Evolutionary conservation across 176 grass and related monocot species (phyloP), one percentile per base, ranked within the genome.

Genomic region (barley (Hordeum vulgare)): DNA sequence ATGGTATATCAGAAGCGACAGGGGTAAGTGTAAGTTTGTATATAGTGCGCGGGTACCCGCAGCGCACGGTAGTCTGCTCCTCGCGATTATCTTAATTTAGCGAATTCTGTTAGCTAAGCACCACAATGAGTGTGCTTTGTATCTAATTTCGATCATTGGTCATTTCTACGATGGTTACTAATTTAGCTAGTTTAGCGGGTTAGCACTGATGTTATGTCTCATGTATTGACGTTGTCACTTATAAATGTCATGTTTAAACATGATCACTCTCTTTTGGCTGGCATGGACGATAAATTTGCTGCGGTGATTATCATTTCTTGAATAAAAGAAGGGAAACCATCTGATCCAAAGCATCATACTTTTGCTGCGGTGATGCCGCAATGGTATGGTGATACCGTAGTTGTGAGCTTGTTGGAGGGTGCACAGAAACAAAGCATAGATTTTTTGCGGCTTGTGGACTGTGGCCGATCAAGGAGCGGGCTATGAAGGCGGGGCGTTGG

Each of bases 31-130:
- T 49, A 33, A 42, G 18, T 31, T 58, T 90, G 85, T 90, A 80
- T 6, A 90, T 90, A 56, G 53, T 89, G 71, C 37, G 23, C 66
- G 80, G 33, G 60, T 51, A 26, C 81, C 74, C n/a, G n/a, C 18
- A 83, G 36, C 61, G 42, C 51, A 34, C 65, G 35, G 47, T 75
- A 24, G 78, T 41, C 44, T 85, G 41, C 69, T 39, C 61, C 77
- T 72, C 61, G 29, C 4, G 41, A 17, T 40, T 87, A 18, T 47
- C 73, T 70, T 81, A 79, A 29, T 75, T 86, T 31, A 6, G 33
- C 6, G 44, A 66, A 57, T 61, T 87, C 65, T 17, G 59, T 44
- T 44, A 72, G 23, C 67, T 47, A 54, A 72, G 77, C 60, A 65
- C 45, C 77, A 34, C 77, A 33, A 83, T 83, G 14, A 35, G 35